Evolutionary conservation across 164 flowering plant genomes (phyloP), one percentile per base, ranked within the genome.

Genomic region (Tinospora cordifolia): DNA sequence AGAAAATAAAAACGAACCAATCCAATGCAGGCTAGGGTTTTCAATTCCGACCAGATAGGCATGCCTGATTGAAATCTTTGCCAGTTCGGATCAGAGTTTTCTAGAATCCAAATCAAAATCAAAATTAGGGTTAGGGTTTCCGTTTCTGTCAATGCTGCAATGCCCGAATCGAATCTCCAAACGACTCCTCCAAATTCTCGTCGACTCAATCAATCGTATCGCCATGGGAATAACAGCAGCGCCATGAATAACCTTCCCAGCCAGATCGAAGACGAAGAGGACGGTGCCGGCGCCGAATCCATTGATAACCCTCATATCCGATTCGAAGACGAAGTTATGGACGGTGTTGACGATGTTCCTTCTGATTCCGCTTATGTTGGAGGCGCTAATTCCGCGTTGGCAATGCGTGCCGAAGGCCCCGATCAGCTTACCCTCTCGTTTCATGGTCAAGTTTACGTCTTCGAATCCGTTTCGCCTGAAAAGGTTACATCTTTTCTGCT

Each of bases 391-490:
- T 71, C 63, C 12, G 13, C 73, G 44, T 54, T 60, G 73, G 49
- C 63, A n/a, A 67, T 68, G 38, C 70, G 70, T 12, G 70, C 73
- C 13, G 77, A 74, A 46, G 73, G 69, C 25, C 22, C 75, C 7
- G 82, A 83, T 66, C 83, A 83, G 71, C 83, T 84, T 17, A 79
- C 84, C n/a, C 77, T 87, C 30, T 85, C 88, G 22, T 88, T 87
- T 71, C 89, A 81, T 71, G 90, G 89, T 11, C 84, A 88, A 76
- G 88, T 85, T 66, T 87, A 81, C 26, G 87, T 83, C 19, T 87
- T 85, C 39, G 90, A 87, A 54, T 74, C 86, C 17, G 90, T 88
- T 71, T 80, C 90, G 8, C 81, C 93, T 9, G 87, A 86, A 26
- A 86, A 86, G 86, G 88, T 81, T 3, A 3, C 12, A 8, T 19